These are phyloP conservation scores for Yamagishiella unicocca DNA, from an alignment of 139 green algal genomes.

Conservation along the genomic window DNA sequence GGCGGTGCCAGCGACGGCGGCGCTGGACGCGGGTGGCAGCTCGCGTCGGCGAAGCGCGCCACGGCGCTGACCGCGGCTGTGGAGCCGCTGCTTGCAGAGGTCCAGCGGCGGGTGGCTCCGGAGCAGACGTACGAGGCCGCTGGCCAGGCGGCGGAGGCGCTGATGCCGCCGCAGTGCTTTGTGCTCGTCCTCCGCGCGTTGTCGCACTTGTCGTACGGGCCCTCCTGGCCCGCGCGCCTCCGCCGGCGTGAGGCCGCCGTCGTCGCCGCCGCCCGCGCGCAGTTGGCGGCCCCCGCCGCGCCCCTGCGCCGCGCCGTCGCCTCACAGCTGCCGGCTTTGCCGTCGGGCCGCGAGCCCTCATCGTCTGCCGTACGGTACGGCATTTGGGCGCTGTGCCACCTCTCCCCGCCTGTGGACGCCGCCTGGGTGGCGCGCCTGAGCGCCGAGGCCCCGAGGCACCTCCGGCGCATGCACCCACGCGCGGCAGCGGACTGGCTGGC, in stretches of 20 bases:
- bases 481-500: constrained; percentile 19
- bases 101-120: background rate
- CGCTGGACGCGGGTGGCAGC: too few relatives aligned
- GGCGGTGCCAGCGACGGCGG: background rate
- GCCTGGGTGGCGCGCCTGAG: background rate
- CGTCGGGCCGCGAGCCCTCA: background rate
- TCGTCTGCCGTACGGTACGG: background rate
- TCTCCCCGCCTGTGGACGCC: background rate
- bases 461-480: constrained; percentile 24
- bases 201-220: constrained; percentile 12
- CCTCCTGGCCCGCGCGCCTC: background rate
- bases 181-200: constrained; percentile 4
- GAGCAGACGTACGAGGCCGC: background rate
- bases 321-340: background rate
- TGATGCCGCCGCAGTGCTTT: background rate
- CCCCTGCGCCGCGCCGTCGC: background rate
- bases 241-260: constrained; percentile 1
- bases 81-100: constrained; percentile 6
- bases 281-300: background rate
- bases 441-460: background rate
- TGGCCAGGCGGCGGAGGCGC: background rate
- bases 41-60: background rate
- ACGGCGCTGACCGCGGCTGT: background rate
- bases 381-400: constrained; percentile 5
- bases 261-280: background rate